Evolutionary conservation across 345 rosid genomes (phyloP).

Genomic region (Hibiscus mutabilis): DNA sequence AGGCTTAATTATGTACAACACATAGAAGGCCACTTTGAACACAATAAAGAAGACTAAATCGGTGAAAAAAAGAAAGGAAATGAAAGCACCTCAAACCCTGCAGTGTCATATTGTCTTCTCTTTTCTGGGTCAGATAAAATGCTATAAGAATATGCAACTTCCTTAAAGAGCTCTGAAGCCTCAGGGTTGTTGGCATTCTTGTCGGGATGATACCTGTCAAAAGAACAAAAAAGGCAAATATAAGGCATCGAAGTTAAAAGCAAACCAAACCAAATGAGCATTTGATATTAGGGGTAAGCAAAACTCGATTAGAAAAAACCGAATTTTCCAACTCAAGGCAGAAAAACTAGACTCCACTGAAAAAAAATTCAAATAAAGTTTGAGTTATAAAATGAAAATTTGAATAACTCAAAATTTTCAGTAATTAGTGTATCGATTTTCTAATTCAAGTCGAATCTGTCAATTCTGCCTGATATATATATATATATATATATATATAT

Average conservation of each 20-base stretch:
- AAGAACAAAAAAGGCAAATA: background rate
- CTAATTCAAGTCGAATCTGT: too few species aligned
- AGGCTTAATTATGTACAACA: background rate
- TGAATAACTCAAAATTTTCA: too few species aligned
- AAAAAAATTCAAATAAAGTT: too few species aligned
- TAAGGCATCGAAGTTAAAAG: background rate
- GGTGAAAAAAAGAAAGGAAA: background rate
- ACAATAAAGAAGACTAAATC: background rate
- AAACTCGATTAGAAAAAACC: too few species aligned
- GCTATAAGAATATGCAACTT: conserved; percentile 96
- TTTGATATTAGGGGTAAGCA: background rate
- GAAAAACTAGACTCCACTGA: too few species aligned
- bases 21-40: background rate
- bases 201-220: conserved; percentile 91
- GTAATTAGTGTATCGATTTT: too few species aligned
- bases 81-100: conserved; percentile 81
- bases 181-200: conserved; percentile 93
- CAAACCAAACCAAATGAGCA: background rate
- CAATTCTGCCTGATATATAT: too few species aligned
- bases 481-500: too few species aligned
- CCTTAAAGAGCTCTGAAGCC: conserved; percentile 92
- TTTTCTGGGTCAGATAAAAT: conserved; percentile 97
- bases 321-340: too few species aligned
- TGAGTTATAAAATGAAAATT: too few species aligned
- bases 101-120: conserved; percentile 92